These are phyloP conservation scores for Phaeosphaeria sp. DNA, from an alignment of 2,329 filamentous ascomycete species.

Conservation along the genomic window DNA sequence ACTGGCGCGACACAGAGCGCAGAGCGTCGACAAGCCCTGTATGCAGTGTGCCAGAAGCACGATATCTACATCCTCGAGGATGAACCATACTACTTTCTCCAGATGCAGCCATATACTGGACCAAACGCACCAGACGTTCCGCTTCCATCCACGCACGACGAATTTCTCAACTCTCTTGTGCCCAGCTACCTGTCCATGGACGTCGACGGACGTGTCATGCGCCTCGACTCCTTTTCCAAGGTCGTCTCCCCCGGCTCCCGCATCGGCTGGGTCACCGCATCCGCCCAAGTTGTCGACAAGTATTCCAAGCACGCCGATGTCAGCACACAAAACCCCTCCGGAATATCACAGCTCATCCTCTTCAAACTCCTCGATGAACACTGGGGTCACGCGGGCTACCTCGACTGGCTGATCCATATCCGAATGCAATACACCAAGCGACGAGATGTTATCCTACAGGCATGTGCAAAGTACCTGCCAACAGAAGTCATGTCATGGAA, in stretches of 20 bases:
- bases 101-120: slow-evolving; percentile 78
- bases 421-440: slow-evolving; percentile 81
- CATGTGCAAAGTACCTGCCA: slow-evolving; percentile 81
- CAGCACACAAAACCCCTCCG: slow-evolving; percentile 83
- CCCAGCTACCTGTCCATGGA: slow-evolving; percentile 83
- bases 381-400: slow-evolving; percentile 91
- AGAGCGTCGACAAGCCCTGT: slow-evolving; percentile 73
- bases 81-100: slow-evolving; percentile 93
- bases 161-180: slow-evolving; percentile 75
- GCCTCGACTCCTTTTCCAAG: slow-evolving; percentile 93
- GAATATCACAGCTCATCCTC: slow-evolving; percentile 81
- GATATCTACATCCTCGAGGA: slow-evolving; percentile 89
- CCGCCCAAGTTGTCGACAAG: slow-evolving; percentile 81
- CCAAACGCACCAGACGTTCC: slow-evolving; percentile 58
- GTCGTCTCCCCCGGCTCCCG: slow-evolving; percentile 83
- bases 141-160: slow-evolving; percentile 67
- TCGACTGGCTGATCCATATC: slow-evolving; percentile 87
- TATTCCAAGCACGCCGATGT: slow-evolving; percentile 84
- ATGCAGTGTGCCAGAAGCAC: slow-evolving; percentile 80
- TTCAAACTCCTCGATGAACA: slow-evolving; percentile 91
- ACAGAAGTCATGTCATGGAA: slow-evolving; percentile 78
- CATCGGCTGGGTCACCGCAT: slow-evolving; percentile 87
- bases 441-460: slow-evolving; percentile 76
- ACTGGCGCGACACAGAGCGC: slow-evolving; percentile 81
- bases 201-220: slow-evolving; percentile 83